phyloP scores from a whole-genome alignment of 305 asterid species.

The Fraxinus albicans region DNA sequence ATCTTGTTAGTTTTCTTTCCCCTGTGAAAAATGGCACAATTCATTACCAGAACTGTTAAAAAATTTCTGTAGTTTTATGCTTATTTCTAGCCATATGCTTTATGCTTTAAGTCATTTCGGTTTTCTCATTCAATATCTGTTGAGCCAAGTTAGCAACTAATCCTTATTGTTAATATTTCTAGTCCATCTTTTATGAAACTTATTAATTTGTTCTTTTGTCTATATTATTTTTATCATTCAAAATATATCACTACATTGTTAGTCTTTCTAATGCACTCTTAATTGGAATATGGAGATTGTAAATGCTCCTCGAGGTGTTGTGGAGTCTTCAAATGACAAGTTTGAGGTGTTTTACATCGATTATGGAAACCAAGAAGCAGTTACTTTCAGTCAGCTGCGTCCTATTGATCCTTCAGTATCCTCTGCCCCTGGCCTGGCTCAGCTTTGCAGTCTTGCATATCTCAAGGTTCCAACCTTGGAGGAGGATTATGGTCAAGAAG shows the following conservation, averaged over 20 bases:
- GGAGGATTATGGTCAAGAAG: slow-evolving; percentile 92
- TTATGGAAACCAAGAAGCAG: slow-evolving; percentile 89
- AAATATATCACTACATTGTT: neutral
- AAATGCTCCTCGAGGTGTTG: slow-evolving; percentile 73
- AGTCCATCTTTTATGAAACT: neutral
- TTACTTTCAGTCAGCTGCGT: slow-evolving; percentile 72
- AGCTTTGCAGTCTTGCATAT: slow-evolving; percentile 82
- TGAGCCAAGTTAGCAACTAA: neutral
- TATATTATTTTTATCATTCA: neutral
- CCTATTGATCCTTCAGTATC: slow-evolving; percentile 81
- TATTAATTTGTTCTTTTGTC: neutral
- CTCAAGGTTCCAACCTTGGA: slow-evolving; percentile 76
- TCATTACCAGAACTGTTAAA: neutral
- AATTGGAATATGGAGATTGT: slow-evolving; percentile 54
- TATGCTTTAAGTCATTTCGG: neutral
- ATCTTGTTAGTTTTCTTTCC: neutral
- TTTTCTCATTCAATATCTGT: neutral
- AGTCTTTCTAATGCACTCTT: neutral
- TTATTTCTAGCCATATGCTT: neutral
- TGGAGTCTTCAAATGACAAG: slow-evolving; percentile 63
- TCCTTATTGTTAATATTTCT: neutral
- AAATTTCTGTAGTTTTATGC: neutral
- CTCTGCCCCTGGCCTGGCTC: slow-evolving; percentile 78
- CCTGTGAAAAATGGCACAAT: neutral
- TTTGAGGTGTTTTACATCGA: slow-evolving; percentile 95